These are phyloP conservation scores for Helicostylum pulchrum DNA, from an alignment of 192 early-diverging fungal genomes.

Conservation along the genomic window DNA sequence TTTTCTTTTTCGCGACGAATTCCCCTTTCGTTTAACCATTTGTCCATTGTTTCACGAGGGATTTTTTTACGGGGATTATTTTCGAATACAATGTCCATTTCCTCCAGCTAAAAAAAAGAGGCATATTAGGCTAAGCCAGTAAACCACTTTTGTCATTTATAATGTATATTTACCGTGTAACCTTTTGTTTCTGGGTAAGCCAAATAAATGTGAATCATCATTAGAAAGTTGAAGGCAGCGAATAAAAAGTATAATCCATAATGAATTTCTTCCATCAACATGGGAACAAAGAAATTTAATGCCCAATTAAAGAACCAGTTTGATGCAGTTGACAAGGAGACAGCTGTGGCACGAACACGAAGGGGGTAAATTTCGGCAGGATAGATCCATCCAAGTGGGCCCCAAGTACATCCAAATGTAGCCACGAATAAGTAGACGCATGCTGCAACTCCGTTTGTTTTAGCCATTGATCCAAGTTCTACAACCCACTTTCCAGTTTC, in stretches of 20 bases:
- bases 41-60: constrained; percentile 9
- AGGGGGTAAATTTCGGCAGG: constrained; percentile 92
- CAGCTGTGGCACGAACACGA: constrained; percentile 83
- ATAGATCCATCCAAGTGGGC: constrained; percentile 90
- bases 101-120: constrained; percentile 23
- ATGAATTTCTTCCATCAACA: constrained; percentile 62
- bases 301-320: constrained; percentile 92
- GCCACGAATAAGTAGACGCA: constrained; percentile 80
- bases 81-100: constrained; percentile 29
- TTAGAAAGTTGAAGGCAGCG: constrained; percentile 58
- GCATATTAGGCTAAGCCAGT: neutral
- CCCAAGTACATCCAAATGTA: constrained; percentile 88
- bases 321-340: constrained; percentile 76
- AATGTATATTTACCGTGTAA: constrained; percentile 38
- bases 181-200: constrained; percentile 86
- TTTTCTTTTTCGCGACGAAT: constrained; percentile 6
- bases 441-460: constrained; percentile 53
- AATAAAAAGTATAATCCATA: constrained; percentile 72
- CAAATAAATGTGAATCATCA: constrained; percentile 60
- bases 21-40: constrained; percentile 7
- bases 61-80: constrained; percentile 28
- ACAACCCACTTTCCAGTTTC: constrained; percentile 28
- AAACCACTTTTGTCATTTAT: no score
- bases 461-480: constrained; percentile 34
- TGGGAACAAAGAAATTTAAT: constrained; percentile 72